A percentile compares a stretch with the other conserved stretches of the same genome.
These are phyloP conservation scores for Monoraphidium neglectum DNA, from an alignment of 139 green algal species.

Conservation along the genomic window DNA sequence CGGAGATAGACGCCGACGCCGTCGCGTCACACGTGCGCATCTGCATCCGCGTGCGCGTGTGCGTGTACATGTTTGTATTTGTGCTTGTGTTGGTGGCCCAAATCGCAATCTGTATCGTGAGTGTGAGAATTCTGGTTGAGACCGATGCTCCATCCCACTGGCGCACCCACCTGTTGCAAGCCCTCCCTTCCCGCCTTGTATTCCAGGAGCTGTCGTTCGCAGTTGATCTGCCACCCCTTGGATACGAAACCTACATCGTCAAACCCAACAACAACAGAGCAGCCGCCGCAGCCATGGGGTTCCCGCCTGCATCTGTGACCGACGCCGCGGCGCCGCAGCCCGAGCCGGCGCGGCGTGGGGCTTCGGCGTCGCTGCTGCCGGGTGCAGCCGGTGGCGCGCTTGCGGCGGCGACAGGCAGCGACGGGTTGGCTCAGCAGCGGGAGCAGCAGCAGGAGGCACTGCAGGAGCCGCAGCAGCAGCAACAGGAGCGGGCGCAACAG, in stretches of 20 bases:
- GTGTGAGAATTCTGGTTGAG: no score
- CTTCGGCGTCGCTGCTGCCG: no score
- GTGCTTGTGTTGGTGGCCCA: no score
- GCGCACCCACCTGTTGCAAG: no score
- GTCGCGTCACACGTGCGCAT: no score
- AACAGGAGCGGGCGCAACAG: neutral
- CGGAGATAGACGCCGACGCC: no score
- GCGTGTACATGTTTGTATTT: no score
- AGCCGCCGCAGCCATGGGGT: neutral
- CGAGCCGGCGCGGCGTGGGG: no score
- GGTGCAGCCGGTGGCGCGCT: neutral
- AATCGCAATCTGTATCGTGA: no score
- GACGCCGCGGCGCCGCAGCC: no score
- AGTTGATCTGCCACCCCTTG: slow-evolving; percentile 50
- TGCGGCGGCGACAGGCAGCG: neutral
- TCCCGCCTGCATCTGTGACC: neutral
- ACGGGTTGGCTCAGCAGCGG: neutral
- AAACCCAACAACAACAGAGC: no score
- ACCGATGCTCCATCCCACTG: no score
- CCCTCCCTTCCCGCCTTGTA: neutral
- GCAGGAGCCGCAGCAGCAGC: neutral
- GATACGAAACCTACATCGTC: slow-evolving; percentile 51
- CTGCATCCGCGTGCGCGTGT: neutral
- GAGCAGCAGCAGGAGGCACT: slow-evolving; percentile 10
- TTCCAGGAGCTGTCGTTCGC: slow-evolving; percentile 58